Base-by-base conservation (phyloP, 2,329 filamentous ascomycete species). In the Xylaria sp. region DNA sequence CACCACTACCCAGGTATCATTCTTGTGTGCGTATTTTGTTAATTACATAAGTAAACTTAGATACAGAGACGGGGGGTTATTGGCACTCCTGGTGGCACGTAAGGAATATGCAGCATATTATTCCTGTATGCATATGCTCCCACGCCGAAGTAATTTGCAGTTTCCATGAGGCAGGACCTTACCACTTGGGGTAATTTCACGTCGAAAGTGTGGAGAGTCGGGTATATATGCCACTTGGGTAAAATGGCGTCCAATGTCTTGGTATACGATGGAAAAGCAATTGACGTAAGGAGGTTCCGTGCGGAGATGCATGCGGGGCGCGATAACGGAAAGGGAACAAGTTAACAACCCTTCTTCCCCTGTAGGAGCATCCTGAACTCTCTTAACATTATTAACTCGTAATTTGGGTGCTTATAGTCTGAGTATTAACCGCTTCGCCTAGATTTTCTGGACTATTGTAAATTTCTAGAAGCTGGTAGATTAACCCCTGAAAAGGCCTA, bases 241-340 rank as follows among this genome's bases (percentile, higher is more conserved):
- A 27, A 6, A 51, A n/a, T 2, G 13, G 10, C 15, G 17, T 51
- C 27, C 15, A 51, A 31, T 51, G 15, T 17, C 17, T n/a, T n/a
- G 5, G 47, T 1, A 31, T 17, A 27, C 17, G 47, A n/a, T 25
- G 7, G 31, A 31, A 22, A 38, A 22, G n/a, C 9, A 11, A 54
- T 10, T 55, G 51, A 55, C 51, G 51, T 55, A 55, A 5, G 13
- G 17, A 9, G 15, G 27, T 22, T 22, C 47, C 17, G 22, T 55
- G 51, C 33, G 31, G 45, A 59, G 44, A 25, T 20, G 56, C n/a
- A 42, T 55, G 53, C 53, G 53, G 53, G 53, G 53, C 36, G 17
- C 6, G 20, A 22, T 27, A 55, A 42, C 53, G 6, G 53, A 22
- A 25, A 22, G n/a, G 10, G 49, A 15, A 2, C n/a, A n/a, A n/a